phyloP scores from a whole-genome alignment of 352 stramenopile genomes.

The Pythium rhizo-oryzae region DNA sequence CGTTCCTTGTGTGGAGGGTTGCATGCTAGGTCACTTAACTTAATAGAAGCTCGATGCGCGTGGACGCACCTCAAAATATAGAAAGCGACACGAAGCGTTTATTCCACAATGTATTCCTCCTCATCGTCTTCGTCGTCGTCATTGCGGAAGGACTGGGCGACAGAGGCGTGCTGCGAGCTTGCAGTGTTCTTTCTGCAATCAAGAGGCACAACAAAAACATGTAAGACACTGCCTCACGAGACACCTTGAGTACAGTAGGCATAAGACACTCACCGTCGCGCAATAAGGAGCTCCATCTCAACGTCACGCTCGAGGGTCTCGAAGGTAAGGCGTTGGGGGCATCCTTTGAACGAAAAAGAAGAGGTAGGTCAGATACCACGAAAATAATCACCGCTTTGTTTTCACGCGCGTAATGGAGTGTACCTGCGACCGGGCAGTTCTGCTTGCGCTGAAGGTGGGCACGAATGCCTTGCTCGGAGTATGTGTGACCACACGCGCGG shows the following conservation, averaged over 20 bases:
- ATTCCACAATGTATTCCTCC: constrained; percentile 81
- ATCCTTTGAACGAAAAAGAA: constrained; percentile 42
- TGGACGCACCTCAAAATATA: background rate
- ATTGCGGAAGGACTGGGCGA: constrained; percentile 25
- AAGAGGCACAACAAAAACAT: background rate
- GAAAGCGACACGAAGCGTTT: constrained; percentile 15
- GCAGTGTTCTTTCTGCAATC: constrained; percentile 38
- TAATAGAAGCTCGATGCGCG: constrained; percentile 17
- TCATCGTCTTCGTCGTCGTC: constrained; percentile 57
- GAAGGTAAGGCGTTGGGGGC: constrained; percentile 60
- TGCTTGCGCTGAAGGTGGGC: constrained; percentile 71
- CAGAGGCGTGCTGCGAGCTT: constrained; percentile 33
- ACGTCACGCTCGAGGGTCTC: constrained; percentile 77
- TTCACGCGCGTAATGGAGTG: background rate
- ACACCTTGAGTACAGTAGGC: background rate
- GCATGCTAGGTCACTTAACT: constrained; percentile 26
- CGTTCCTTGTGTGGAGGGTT: no score
- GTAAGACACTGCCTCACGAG: background rate
- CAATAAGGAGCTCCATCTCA: constrained; percentile 86
- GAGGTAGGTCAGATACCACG: background rate
- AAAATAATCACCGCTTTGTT: background rate
- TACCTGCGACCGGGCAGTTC: constrained; percentile 81
- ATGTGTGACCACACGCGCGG: constrained; percentile 74
- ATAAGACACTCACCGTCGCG: constrained; percentile 42
- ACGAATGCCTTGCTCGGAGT: constrained; percentile 78